Evolutionary conservation across 2,329 filamentous ascomycete species (phyloP), one percentile per base, ranked within the genome.

Genomic region (Stylonectria norvegica): DNA sequence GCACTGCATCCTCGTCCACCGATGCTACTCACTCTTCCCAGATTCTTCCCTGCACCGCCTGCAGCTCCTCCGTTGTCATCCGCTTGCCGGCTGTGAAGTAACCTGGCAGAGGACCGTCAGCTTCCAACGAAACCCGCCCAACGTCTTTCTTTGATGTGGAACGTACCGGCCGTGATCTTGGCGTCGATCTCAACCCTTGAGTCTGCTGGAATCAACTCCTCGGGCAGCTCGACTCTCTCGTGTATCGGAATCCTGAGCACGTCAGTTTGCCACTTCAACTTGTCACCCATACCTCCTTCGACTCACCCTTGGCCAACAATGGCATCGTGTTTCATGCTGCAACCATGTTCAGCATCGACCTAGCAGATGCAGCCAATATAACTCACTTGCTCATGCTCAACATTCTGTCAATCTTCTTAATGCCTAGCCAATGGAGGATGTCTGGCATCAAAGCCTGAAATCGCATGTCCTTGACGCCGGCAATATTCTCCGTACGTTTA

Each of bases 391-490:
- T 95, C 93, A 97, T 97, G 70, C 88, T 95, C 56, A 96, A 72
- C 93, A 97, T 98, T 45, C 90, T 79, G 65, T 98, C 93, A 60
- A 98, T 97, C 75, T 97, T 97, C 63, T 86, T 93, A 61, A 98
- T 96, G 47, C 93, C 93, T 20, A 98, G 79, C 93, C 93, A 97
- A 68, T 97, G 93, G 38, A 97, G 76, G 52, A 97, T 95, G 63
- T 95, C 89, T 22, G 93, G 91, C 93, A 97, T 97, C 39, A 98
- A 74, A 19, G 91, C 91, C 71, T 97, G 93, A 75, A 97, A 97
- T 27, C 93, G 83, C 91, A 97, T 97, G 55, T 82, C 85, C 65
- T 95, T 95, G 52, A 97, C 91, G 46, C 93, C 93, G 7, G 93
- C 93, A 62, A 98, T 94, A 63, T 96, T 95, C 67, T 96, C 91